Evolutionary conservation across 495 filamentous ascomycete genomes (phyloP), one percentile per base, ranked within the genome.

Genomic region (Xanthoparmelia taractica): DNA sequence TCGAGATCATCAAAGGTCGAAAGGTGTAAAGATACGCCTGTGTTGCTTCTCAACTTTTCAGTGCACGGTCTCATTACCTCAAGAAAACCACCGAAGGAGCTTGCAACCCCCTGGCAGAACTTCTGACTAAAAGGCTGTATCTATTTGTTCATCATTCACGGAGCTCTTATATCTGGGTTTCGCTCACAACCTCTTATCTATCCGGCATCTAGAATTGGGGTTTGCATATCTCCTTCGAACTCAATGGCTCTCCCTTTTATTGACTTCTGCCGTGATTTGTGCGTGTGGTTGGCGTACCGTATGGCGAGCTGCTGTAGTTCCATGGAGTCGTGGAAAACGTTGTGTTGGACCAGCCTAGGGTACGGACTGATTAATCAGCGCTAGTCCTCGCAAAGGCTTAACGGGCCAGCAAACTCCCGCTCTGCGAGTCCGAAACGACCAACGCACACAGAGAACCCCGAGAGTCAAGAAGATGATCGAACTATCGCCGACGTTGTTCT

Each of bases 401-500:
- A 52, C 17, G 27, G 13, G 12, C 27, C 27, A 13, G 18, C 27
- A 31, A 33, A 31, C 31, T 13, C 12, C 48, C 25, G 27, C 48
- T 33, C 48, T 52, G 27, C 25, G 15, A 52, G 48, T 31, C 48
- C 48, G 23, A 29, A 29, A 52, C 13, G 0, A 29, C 27, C 48
- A 37, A 11, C 13, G 40, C 25, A 15, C 15, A n/a, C 37, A 33
- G 11, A 56, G 20, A 25, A 45, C 31, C 1, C 29, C 15, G 41
- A 58, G 12, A 38, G 23, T 13, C 27, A 55, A 54, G 25, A 38
- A 37, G 20, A 27, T 23, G 74, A 73, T 31, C 73, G 71, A 37
- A 73, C 74, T 50, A 85, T 95, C 57, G 85, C 89, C 55, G 91
- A 96, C 73, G 80, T 96, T 17, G 77, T 96, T 29, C 85, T 98